Evolutionary conservation across 140 eudicot species (phyloP), one percentile per base, ranked within the genome.

Genomic region (Anethum foeniculum): DNA sequence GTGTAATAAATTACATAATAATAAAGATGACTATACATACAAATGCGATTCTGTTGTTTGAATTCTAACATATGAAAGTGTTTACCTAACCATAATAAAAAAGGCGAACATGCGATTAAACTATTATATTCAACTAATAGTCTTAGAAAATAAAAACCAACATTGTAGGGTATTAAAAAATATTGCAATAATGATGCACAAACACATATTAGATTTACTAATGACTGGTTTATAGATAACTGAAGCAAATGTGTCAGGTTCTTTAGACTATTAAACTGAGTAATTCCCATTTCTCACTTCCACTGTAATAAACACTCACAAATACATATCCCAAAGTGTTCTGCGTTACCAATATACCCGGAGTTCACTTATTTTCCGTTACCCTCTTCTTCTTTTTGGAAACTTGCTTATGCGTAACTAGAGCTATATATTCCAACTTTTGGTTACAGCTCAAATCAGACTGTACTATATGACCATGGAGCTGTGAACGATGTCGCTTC

Each of bases 371-470:
- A 36, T 39, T 7, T 19, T 6, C 1, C 75, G 16, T 27, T 8
- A 13, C 10, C 44, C 28, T 65, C 27, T 36, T 32, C n/a, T 74
- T 72, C 3, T 1, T 6, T 74, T 9, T 74, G 56, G 36, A 23
- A 74, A 74, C 56, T 74, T 74, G 39, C n/a, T 27, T 80, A 72
- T 77, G 77, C 77, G 58, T 84, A 75, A 82, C 86, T 43, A 52
- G 80, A 47, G 78, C 62, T 18, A 68, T 80, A 49, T 80, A 69
- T 78, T 84, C 44, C 71, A 76, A 13, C 71, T 65, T 79, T 25
- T 81, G 85, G 30, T 68, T 81, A 80, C 76, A 95, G 97, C 88
- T 90, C 87, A 80, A 83, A 85, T 83, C 92, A 83, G 85, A 88
- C 82, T 82, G 81, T 73, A 34, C 85, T 86, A 83, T 77, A 79